These are phyloP conservation scores for Fusarium paranaense DNA, from an alignment of 2,329 filamentous ascomycete species.

Conservation along the genomic window DNA sequence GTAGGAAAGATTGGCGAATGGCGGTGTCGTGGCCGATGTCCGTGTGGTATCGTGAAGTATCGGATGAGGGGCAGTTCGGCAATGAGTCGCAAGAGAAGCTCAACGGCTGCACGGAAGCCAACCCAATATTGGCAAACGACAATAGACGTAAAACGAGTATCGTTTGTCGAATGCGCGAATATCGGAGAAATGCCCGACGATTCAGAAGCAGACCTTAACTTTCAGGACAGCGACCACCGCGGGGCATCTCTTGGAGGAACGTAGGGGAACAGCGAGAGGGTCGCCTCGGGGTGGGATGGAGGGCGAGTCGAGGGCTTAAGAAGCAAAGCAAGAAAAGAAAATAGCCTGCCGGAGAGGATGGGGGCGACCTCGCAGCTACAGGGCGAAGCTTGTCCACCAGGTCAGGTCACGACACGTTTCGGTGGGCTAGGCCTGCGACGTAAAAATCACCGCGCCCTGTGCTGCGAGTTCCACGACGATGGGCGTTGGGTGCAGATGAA, in stretches of 20 bases:
- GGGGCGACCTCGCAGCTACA: conserved; percentile 35
- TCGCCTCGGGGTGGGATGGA: background rate
- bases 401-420: conserved; percentile 8
- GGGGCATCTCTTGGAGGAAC: conserved; percentile 9
- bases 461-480: conserved; percentile 30
- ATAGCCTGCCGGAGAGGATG: background rate
- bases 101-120: background rate
- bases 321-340: background rate
- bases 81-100: conserved; percentile 8
- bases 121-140: background rate
- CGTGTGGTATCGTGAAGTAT: background rate
- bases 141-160: background rate
- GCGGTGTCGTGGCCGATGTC: conserved; percentile 9
- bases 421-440: conserved; percentile 22
- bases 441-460: conserved; percentile 33
- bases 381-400: conserved; percentile 28
- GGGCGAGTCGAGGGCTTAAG: background rate
- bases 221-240: background rate
- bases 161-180: background rate
- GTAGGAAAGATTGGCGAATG: background rate
- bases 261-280: background rate
- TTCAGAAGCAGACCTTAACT: background rate
- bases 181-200: background rate
- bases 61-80: conserved; percentile 15
- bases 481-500: conserved; percentile 10